Evolutionary conservation across 1,139 yeast genomes (phyloP), one percentile per base, ranked within the genome.

Genomic region (Pichia sp.): DNA sequence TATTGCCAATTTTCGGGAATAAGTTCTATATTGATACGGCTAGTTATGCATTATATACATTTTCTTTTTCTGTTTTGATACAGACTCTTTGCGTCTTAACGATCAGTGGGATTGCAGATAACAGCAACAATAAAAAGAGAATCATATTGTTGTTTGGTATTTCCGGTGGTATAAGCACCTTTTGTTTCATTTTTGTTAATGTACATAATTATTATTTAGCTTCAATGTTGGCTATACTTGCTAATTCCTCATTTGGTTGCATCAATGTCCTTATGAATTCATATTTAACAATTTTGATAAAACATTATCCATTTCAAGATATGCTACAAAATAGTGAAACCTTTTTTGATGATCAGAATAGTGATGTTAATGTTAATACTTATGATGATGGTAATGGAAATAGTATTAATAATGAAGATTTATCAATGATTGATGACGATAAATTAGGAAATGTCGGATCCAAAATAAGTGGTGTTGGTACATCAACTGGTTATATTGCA

Each of bases 181-280:
- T 74, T 47, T 48, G 65, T 12, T 77, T 76, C 51, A 61, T 77
- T 41, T 56, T 68, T 16, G 63, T 80, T 13, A 60, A 67, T 4
- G 62, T 71, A 1, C 60, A 67, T 32, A 75, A 76, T 45, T 81
- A 78, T 56, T 78, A 80, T 49, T 53, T 72, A 20, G 78, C 85
- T 1, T 75, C 85, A 0, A 26, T 76, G 1, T 64, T 80, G 27
- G 82, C 85, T 3, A 72, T 82, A 11, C 44, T 79, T 0, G 80
- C 85, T 1, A 82, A 81, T 56, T 70, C 82, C n/a, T 74, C 83
- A 23, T 82, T 77, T 64, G 89, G 90, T 1, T 85, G 83, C 4
- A 85, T 81, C 3, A 78, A 79, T 45, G 89, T 83, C 13, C 81
- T 87, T 52, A 88, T 87, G n/a, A 83, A 83, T 61, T 79, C 89